Evolutionary conservation across 148 eudicot species (phyloP), one percentile per base, ranked within the genome.

Genomic region (Tetragonia tetragonoides): DNA sequence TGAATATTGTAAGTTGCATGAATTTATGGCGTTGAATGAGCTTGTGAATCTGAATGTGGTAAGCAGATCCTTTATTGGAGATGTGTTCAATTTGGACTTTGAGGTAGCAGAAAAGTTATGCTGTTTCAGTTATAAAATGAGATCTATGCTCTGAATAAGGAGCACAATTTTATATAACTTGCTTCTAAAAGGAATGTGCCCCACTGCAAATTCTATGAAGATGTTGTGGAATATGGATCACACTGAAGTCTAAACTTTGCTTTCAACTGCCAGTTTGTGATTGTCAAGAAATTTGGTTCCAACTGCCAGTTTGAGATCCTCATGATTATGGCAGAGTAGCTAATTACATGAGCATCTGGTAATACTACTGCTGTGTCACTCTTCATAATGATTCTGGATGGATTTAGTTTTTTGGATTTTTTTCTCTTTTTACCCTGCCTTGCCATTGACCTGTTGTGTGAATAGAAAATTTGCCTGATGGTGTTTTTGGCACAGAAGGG

Each of bases 401-500:
- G 5, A 17, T 20, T 28, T 28, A 1, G 1, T 28, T 28, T 5
- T 17, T 57, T 3, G 18, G 7, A 51, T 56, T 0, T 15, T 60
- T 60, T 28, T 28, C 34, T 60, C n/a, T 60, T 60, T n/a, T 56
- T 5, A 15, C 60, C 5, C 2, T 60, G 1, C 62, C 64, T 44
- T 70, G 34, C 7, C 53, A 23, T 53, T 16, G 6, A 3, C 10
- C 46, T 53, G 54, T 67, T 28, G 28, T 40, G 28, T 56, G 54
- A 7, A 34, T 34, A 28, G 34, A 28, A 28, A 28, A 18, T 59
- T 63, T 56, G 40, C 60, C 72, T 68, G 67, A 56, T 74, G 60
- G 44, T 73, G 62, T 62, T 24, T 76, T 20, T 81, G 77, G 38
- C 83, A 62, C 80, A 90, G 93, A 76, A 81, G 77, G 90, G 53